Evolutionary conservation across 352 stramenopile species (phyloP), one percentile per base, ranked within the genome.

Genomic region (Pythium monospermum): DNA sequence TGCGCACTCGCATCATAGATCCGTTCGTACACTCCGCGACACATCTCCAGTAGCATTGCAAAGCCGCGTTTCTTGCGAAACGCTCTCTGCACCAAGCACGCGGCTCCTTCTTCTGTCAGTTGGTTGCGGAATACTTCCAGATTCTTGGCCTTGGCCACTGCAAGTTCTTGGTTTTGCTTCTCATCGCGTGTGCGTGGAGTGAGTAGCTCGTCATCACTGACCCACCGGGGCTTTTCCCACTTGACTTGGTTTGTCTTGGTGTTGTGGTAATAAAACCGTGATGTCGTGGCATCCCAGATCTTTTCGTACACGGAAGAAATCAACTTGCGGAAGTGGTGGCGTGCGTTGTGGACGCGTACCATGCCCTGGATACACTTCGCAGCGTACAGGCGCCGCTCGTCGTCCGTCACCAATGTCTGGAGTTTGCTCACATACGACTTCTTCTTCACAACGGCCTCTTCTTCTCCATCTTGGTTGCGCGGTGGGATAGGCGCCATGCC

Each of bases 261-360:
- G 59, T 93, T 93, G 57, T 87, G 81, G 41, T 90, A 93, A 66
- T 88, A 93, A 42, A 85, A 91, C 0, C 69, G 67, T 21, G 61
- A 46, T 2, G 61, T 63, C 6, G 31, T 23, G 8, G 26, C 38
- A 53, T 91, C 77, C 76, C 75, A 91, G 50, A 91, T 87, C 57
- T 89, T 91, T 45, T 89, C 73, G 51, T 91, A 91, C 13, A 89
- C 59, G 12, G 68, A 83, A 19, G 77, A 91, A 16, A 89, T 74
- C 37, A 87, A 32, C 18, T 48, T 63, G 16, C 76, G 77, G 46
- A 91, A 60, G 27, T 78, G 66, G 5, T 49, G 41, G n/a, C 77
- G 67, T 3, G 81, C 77, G 7, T 49, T 40, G 47, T 82, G 76
- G n/a, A 66, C 51, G 1, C 77, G 73, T 8, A 57, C 36, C 74